A percentile compares a stretch with the other conserved stretches of the same genome.
These are phyloP conservation scores for Lasiodiplodia citricola DNA, from an alignment of 2,329 filamentous ascomycete species.

Conservation along the genomic window DNA sequence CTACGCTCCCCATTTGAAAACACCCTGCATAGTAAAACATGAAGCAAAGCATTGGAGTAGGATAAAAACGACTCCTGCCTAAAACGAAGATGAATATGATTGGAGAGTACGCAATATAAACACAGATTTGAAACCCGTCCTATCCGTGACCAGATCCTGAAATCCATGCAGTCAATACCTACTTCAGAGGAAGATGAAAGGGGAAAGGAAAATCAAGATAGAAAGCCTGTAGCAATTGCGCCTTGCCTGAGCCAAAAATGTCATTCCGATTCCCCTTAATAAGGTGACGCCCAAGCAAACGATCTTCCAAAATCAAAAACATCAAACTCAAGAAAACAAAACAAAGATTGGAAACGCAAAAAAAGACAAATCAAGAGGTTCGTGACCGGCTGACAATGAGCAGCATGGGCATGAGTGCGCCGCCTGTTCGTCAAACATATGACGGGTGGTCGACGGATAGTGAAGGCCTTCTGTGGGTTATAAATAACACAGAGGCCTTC, in stretches of 20 bases:
- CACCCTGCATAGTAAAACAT: neutral
- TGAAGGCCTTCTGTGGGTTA: slow-evolving; percentile 5
- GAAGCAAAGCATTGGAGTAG: neutral
- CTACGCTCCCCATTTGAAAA: neutral
- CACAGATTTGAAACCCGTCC: neutral
- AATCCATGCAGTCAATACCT: neutral
- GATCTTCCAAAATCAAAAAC: neutral
- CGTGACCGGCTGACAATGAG: neutral
- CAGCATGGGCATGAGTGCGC: neutral
- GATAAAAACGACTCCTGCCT: neutral
- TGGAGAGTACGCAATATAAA: neutral
- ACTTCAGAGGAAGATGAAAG: neutral
- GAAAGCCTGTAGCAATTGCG: neutral
- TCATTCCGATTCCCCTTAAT: neutral
- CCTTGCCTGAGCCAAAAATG: neutral
- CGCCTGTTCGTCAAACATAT: neutral
- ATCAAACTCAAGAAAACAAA: neutral
- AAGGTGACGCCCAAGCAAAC: neutral
- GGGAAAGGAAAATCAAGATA: neutral
- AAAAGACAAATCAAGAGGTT: neutral
- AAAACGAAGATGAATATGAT: neutral
- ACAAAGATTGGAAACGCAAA: neutral
- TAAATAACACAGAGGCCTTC: slow-evolving; percentile 5
- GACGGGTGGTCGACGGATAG: neutral
- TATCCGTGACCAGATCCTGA: neutral